Evolutionary conservation across 2,329 filamentous ascomycete species (phyloP), one percentile per base, ranked within the genome.

Genomic region (Microcyclosporella mali): DNA sequence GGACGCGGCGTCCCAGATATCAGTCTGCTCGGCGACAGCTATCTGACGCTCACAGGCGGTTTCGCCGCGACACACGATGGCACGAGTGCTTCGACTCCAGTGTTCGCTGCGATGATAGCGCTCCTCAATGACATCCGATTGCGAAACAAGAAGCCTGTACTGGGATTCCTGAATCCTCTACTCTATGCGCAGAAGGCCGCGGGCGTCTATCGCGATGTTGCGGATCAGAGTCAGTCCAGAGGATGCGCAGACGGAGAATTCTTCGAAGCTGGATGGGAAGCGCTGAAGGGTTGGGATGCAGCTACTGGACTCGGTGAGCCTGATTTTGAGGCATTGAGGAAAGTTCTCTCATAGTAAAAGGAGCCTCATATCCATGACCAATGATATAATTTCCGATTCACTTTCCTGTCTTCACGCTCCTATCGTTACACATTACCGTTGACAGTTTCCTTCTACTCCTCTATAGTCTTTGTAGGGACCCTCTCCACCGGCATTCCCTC

Each of bases 121-220:
- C 69, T 84, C 3, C 63, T 84, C 43, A 84, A 84, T 52, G 79
- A 83, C 52, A 77, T 74, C 1, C 67, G 77, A 16, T 59, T 82
- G 27, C 63, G 68, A 0, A 64, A 61, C 2, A 72, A 73, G 2
- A 70, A 74, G 56, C 60, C 70, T 0, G 44, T 58, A 8, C 50
- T 70, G 2, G 67, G 68, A 11, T 81, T 77, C 64, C 49, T 80
- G 29, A 81, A 82, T 50, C 78, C 77, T 0, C 77, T 73, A 73
- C 55, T 81, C 2, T 81, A 81, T 56, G 64, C 62, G 7, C 16
- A 37, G 6, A 25, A 25, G 21, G 41, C 40, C 9, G 63, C 62
- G 2, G 60, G 70, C 25, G 72, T 64, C 0, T 63, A 78, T 14
- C 74, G 63, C 1, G 76, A 79, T 48, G 68, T 62, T 54, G 67